A percentile compares a stretch with the other conserved stretches of the same genome.
Conservation (phyloP, 768 basidiomycete species). For the Tylopilus felleus region DNA sequence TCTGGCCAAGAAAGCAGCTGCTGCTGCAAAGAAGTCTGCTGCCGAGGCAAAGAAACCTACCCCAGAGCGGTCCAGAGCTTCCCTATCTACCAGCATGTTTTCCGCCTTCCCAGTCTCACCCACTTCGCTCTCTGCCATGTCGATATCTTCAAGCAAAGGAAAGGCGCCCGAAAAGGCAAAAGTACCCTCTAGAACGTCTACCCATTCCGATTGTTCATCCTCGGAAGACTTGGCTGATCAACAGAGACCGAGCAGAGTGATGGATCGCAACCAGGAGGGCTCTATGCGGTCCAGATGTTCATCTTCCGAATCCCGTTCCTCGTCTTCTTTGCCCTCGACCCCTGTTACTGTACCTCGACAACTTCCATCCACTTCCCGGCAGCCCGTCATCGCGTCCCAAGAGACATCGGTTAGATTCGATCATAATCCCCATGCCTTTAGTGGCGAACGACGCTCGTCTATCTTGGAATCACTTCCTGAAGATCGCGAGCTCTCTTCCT, state of each 20-base stretch:
- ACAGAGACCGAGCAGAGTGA: conserved; percentile 5
- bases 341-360: conserved; percentile 17
- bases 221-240: conserved; percentile 18
- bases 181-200: neutral
- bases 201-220: conserved; percentile 26
- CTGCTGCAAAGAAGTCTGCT: conserved; percentile 14
- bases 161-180: conserved; percentile 7
- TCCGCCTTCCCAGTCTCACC: conserved; percentile 50
- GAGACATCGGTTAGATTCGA: conserved; percentile 26
- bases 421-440: conserved; percentile 24
- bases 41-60: conserved; percentile 17
- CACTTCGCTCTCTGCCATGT: conserved; percentile 7
- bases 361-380: conserved; percentile 13
- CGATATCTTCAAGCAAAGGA: conserved; percentile 10
- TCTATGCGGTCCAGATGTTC: conserved; percentile 22
- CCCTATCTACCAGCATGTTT: conserved; percentile 52
- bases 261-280: conserved; percentile 2
- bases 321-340: conserved; percentile 27
- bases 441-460: conserved; percentile 16
- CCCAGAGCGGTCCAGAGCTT: conserved; percentile 34
- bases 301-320: conserved; percentile 22
- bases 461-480: conserved; percentile 51
- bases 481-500: conserved; percentile 38
- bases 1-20: conserved; percentile 41
- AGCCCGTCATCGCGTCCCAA: conserved; percentile 23